Evolutionary conservation across 768 basidiomycete species (phyloP), one percentile per base, ranked within the genome.

Genomic region (Termitomyces titanicus): DNA sequence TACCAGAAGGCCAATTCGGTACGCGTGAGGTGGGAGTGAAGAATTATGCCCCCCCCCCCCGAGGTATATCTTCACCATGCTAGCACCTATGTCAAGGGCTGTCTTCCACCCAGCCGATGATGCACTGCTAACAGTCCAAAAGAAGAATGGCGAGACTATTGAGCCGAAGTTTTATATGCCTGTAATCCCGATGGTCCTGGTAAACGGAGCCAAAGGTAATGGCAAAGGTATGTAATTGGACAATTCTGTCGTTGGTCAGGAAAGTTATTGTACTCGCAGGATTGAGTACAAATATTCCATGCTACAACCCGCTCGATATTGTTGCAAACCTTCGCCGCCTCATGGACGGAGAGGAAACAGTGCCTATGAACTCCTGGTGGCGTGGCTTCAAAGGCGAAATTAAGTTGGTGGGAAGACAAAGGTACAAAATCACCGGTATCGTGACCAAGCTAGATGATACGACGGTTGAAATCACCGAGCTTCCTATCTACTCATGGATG

Each of bases 121-220:
- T 62, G 82, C 88, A 0, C 70, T 98, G n/a, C 79, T 98, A 61
- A 86, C 80, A 12, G 84, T 86, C 63, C 83, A 92, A 62, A 86
- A 82, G 65, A 96, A 99, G 51, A 96, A 99, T 53, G 91, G 90
- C 22, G 73, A 79, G 43, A 64, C 74, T 51, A 93, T 99, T 60
- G 96, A 99, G 68, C 97, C 97, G 1, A 92, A 94, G 63, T 98
- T 85, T 72, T 99, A 97, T 66, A 78, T 98, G 74, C 96, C 97
- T 17, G 70, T 94, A 39, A 64, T 99, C 2, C 97, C 97, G 0
- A 77, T 95, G 69, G 79, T 98, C 0, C 78, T 99, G 49, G 71
- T 98, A 66, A 98, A 99, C 63, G 97, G 97, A 8, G 86, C 92
- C 9, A 95, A 98, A 61, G 97, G 97, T 74, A 98, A 98, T 63